Percentiles rank a stretch among this genome's conserved stretches.
Conservation (phyloP, 768 basidiomycete genomes). For the Pisolithus tinctorius region DNA sequence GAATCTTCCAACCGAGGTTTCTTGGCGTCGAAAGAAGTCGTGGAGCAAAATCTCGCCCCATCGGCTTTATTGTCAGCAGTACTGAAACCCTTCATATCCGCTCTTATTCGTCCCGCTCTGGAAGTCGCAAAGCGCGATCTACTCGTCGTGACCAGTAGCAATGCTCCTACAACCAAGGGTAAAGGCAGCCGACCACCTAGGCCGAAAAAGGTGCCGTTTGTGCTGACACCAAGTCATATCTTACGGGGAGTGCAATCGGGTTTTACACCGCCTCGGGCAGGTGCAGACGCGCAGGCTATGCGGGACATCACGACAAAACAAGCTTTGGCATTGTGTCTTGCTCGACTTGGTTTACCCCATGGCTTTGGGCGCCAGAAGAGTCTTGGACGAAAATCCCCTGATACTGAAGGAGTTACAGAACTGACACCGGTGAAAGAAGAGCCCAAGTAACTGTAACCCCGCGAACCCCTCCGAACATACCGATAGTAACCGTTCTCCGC, state of each 20-base stretch:
- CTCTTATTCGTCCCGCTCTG: slow-evolving; percentile 28
- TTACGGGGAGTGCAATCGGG: slow-evolving; percentile 29
- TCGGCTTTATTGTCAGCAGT: slow-evolving; percentile 31
- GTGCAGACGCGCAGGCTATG: not conserved
- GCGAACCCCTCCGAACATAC: too few species aligned
- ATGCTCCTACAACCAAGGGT: slow-evolving; percentile 12
- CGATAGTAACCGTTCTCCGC: too few species aligned
- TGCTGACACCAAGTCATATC: slow-evolving; percentile 35
- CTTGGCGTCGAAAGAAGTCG: slow-evolving; percentile 8
- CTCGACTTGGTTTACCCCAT: slow-evolving; percentile 24
- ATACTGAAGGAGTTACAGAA: not conserved
- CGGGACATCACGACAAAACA: slow-evolving; percentile 7
- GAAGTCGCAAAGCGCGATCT: slow-evolving; percentile 28
- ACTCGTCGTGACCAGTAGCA: slow-evolving; percentile 10
- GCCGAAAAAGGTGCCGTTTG: slow-evolving; percentile 17
- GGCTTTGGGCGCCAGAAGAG: slow-evolving; percentile 13
- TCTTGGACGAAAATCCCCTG: not conserved
- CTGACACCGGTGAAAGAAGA: not conserved
- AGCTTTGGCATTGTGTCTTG: slow-evolving; percentile 22
- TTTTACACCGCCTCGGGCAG: slow-evolving; percentile 1
- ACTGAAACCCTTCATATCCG: slow-evolving; percentile 26
- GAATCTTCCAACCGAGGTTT: slow-evolving; percentile 4
- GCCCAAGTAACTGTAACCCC: too few species aligned
- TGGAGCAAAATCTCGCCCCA: slow-evolving; percentile 27
- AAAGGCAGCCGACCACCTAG: slow-evolving; percentile 16